These are phyloP conservation scores for Trypanosoma theileri DNA, from an alignment of 208 protist species.

Conservation along the genomic window DNA sequence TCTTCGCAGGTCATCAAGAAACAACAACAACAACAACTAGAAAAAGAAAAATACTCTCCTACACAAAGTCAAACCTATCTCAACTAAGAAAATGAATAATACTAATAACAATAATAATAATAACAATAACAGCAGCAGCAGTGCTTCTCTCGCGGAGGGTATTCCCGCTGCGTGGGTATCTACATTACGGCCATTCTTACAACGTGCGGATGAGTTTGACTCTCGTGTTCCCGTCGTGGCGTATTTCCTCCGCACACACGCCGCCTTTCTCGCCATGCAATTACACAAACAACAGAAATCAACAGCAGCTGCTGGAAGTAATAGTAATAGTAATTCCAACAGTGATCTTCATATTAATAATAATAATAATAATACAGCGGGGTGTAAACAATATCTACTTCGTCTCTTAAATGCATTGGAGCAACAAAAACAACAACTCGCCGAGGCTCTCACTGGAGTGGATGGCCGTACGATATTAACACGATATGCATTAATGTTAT, in stretches of 20 bases:
- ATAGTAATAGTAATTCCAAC: slow-evolving; percentile 1
- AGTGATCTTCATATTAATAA: too few species aligned
- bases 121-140: too few species aligned
- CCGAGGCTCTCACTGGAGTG: slow-evolving; percentile 29
- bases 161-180: slow-evolving; percentile 50
- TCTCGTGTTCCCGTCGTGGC: slow-evolving; percentile 50
- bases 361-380: not conserved
- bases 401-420: slow-evolving; percentile 51
- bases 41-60: not conserved
- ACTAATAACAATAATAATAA: not conserved
- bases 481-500: slow-evolving; percentile 64
- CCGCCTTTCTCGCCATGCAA: slow-evolving; percentile 55
- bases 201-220: slow-evolving; percentile 72
- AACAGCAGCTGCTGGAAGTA: slow-evolving; percentile 24
- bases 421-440: slow-evolving; percentile 42
- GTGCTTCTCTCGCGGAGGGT: slow-evolving; percentile 30
- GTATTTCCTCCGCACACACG: slow-evolving; percentile 76
- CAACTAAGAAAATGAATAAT: not conserved
- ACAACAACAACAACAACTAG: not conserved
- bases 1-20: not conserved
- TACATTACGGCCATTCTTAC: slow-evolving; percentile 60
- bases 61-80: not conserved
- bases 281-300: slow-evolving; percentile 44
- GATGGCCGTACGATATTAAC: slow-evolving; percentile 73
- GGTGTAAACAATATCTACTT: slow-evolving; percentile 42